A percentile compares a stretch with the other conserved stretches of the same genome.
Conservation (phyloP, 1,139 yeast species). For the Hansenula sp. region DNA sequence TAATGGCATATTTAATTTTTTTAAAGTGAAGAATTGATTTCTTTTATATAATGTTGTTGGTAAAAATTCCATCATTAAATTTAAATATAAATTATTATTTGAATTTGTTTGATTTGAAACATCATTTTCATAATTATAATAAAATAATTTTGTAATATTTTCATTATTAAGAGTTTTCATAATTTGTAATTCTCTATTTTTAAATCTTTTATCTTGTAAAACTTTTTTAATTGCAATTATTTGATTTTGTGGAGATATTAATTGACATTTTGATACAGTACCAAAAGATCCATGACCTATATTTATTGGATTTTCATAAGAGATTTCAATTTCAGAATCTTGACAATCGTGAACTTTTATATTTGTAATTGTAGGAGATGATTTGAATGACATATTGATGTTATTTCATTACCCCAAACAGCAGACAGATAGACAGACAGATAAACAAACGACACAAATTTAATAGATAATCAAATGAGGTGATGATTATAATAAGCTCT, state of each 20-base stretch:
- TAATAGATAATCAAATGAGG: too few relatives aligned
- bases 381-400: not conserved
- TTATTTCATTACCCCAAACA: too few relatives aligned
- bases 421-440: too few relatives aligned
- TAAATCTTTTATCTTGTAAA: conserved; percentile 90
- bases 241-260: conserved; percentile 66
- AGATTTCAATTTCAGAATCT: conserved; percentile 25
- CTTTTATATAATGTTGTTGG: conserved; percentile 96
- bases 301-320: conserved; percentile 47
- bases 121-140: conserved; percentile 77
- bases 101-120: conserved; percentile 39
- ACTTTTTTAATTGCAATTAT: conserved; percentile 91
- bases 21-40: conserved; percentile 74
- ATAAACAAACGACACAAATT: too few relatives aligned
- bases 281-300: conserved; percentile 99
- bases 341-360: conserved; percentile 12
- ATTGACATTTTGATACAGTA: conserved; percentile 83
- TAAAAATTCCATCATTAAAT: conserved; percentile 83
- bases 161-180: conserved; percentile 84
- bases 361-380: not conserved
- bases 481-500: not conserved
- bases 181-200: conserved; percentile 92
- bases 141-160: conserved; percentile 83
- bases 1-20: conserved; percentile 76
- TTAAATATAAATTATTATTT: conserved; percentile 75